Base-by-base conservation (phyloP, 1,284 basidiomycete species). In the Athelia psychrophila region DNA sequence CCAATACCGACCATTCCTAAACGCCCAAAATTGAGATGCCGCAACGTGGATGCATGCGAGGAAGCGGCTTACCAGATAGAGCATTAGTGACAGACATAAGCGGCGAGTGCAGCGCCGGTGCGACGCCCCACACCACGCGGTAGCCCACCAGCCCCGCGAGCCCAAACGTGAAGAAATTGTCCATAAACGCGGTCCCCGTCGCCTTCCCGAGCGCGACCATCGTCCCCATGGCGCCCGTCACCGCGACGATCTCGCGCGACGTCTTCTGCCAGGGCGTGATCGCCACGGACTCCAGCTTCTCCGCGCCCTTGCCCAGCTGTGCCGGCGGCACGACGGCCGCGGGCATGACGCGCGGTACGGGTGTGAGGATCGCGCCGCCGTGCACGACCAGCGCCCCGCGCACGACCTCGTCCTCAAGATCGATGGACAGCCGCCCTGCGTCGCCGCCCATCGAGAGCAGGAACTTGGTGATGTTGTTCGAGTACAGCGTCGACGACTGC, bases 381-480 rank as follows among this genome's bases (percentile, higher is more conserved):
- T 90, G 83, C n/a, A 88, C 73, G 33, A 91, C 81, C 45, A 93
- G 76, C 2, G 91, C 83, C 3, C 91, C 88, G 46, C 91, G 83
- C 48, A 90, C 82, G 46, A 93, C 91, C 69, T 93, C 91, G 61
- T 93, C 91, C 16, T 81, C 78, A 19, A 92, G 75, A 64, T 93
- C 80, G 54, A 93, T 71, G 12, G 69, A 68, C 65, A 84, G 93
- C 44, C 73, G 77, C 46, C 33, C 75, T n/a, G n/a, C 77, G 54
- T 85, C 78, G 44, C 78, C 78, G 10, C 85, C 85, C 1, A 93
- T 82, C 2, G 90, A 91, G 16, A 93, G 75, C 38, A 93, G 77
- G 71, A 93, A 93, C 65, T 93, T 93, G 42, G 88, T 88, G 60
- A 93, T 86, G 64, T 93, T 93, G 70, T 93, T 93, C 12, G 91